Conservation (phyloP, 306 rosid genomes). For the Bauhinia variegata region DNA sequence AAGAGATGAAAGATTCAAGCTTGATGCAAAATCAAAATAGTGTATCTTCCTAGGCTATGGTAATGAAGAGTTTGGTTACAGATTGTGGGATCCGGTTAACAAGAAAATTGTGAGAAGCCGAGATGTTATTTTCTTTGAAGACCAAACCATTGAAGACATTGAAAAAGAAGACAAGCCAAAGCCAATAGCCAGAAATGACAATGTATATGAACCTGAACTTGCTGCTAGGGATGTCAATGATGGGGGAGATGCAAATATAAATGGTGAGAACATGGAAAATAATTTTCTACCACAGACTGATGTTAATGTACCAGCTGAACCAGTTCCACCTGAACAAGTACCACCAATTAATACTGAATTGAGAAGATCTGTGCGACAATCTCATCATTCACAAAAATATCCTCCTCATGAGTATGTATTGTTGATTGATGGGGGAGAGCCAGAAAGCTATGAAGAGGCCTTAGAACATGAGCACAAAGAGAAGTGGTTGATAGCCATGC, state of each 20-base stretch:
- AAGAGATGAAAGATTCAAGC: not conserved
- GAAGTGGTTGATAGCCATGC: too few species aligned
- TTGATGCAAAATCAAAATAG: not conserved
- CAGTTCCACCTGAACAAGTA: too few species aligned
- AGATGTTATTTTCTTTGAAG: conserved; percentile 3
- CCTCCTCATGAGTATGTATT: too few species aligned
- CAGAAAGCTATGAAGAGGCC: too few species aligned
- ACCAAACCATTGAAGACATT: not conserved
- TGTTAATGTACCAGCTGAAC: not conserved
- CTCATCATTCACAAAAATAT: too few species aligned
- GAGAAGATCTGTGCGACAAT: too few species aligned
- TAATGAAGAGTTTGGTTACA: conserved; percentile 1
- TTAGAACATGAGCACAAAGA: too few species aligned
- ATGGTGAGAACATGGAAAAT: too few species aligned
- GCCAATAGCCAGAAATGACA: not conserved
- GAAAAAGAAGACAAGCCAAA: not conserved
- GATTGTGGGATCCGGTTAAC: not conserved
- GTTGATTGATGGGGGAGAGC: too few species aligned
- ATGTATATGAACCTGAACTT: not conserved
- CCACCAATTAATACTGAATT: too few species aligned
- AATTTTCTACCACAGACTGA: not conserved
- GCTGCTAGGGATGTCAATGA: not conserved
- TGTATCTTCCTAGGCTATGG: conserved; percentile 17
- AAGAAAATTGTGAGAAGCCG: not conserved
- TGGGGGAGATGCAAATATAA: not conserved